Evolutionary conservation across 179 eudicot species (phyloP).

Genomic region (Patellifolia procumbens): DNA sequence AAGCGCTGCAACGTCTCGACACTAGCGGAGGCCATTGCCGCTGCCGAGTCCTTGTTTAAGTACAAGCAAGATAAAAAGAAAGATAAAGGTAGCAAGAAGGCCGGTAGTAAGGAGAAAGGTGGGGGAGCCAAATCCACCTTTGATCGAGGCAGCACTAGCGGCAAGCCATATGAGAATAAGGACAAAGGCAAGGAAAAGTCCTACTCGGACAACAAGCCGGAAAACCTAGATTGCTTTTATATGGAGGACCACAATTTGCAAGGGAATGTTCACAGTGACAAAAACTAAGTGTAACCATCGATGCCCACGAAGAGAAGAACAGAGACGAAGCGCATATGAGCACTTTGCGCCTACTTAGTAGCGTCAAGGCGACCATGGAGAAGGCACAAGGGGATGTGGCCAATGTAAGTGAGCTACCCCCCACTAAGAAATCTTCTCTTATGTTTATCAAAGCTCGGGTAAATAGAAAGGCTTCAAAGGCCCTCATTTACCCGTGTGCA

Average conservation of each 20-base stretch:
- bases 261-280: neutral
- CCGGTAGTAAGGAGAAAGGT: conserved; percentile 1
- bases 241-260: neutral
- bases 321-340: too few species aligned
- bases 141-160: too few species aligned
- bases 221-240: neutral
- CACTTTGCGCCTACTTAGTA: too few species aligned
- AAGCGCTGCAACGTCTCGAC: neutral
- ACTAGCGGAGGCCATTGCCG: neutral
- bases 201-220: neutral
- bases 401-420: too few species aligned
- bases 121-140: too few species aligned
- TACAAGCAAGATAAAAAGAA: neutral
- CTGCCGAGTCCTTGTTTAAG: neutral
- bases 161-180: too few species aligned
- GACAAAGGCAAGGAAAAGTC: too few species aligned
- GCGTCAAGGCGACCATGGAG: too few species aligned
- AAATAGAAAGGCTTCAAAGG: conserved; percentile 2
- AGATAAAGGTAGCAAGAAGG: neutral
- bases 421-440: neutral
- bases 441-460: conserved; percentile 1
- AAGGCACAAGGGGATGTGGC: too few species aligned
- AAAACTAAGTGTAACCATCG: too few species aligned
- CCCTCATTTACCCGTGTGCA: neutral
- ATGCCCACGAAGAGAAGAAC: too few species aligned